phyloP scores from a whole-genome alignment of 2,329 filamentous ascomycete species.

The Colletotrichum melonis region DNA sequence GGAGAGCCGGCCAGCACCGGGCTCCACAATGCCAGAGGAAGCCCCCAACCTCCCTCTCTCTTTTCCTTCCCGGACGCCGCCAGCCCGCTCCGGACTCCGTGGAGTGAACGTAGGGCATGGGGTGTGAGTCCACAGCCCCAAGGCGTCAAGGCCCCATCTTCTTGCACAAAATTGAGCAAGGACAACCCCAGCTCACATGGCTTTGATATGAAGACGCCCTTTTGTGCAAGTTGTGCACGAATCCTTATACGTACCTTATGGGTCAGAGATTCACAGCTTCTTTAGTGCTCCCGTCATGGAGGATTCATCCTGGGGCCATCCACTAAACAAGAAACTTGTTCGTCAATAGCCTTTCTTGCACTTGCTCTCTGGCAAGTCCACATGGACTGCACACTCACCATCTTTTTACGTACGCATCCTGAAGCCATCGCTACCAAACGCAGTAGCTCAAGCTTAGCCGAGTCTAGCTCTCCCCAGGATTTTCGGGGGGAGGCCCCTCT shows the following conservation, averaged over 20 bases:
- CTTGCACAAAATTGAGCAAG: neutral
- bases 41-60: slow-evolving; percentile 3
- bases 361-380: neutral
- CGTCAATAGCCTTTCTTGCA: neutral
- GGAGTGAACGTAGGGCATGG: neutral
- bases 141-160: neutral
- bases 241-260: neutral
- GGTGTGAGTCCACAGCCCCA: neutral
- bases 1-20: slow-evolving; percentile 29
- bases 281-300: neutral
- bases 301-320: slow-evolving; percentile 22
- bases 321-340: slow-evolving; percentile 34
- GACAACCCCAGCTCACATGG: neutral
- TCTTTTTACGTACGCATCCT: neutral
- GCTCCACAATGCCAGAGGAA: neutral
- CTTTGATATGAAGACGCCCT: slow-evolving; percentile 7
- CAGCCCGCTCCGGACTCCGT: slow-evolving; percentile 12
- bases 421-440: neutral
- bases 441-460: neutral
- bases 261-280: neutral
- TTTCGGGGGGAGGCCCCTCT: neutral
- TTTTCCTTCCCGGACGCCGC: neutral
- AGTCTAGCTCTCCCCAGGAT: slow-evolving; percentile 4
- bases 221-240: slow-evolving; percentile 6
- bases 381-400: neutral